Conservation (phyloP, 2,329 filamentous ascomycete species). For the Cladosporium sphaerospermum region DNA sequence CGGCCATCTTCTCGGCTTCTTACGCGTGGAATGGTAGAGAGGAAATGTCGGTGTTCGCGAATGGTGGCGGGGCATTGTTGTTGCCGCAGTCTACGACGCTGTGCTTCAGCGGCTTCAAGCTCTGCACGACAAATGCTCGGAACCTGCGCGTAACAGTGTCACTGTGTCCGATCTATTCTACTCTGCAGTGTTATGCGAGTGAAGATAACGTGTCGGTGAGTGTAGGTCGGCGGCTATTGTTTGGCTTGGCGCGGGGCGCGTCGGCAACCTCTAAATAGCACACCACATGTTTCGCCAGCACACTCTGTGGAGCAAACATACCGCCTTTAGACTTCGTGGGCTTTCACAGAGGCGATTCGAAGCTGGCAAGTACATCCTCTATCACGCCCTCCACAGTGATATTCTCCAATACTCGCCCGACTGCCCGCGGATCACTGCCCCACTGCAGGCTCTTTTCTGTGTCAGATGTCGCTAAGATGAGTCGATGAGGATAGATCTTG, state of each 20-base stretch:
- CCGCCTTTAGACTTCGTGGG: neutral
- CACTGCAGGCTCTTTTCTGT: constrained; percentile 88
- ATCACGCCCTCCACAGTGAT: constrained; percentile 51
- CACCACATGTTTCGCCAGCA: too few species aligned
- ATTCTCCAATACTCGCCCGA: constrained; percentile 59
- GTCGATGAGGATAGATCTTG: constrained; percentile 83
- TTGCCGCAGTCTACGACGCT: too few species aligned
- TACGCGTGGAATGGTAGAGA: constrained; percentile 39
- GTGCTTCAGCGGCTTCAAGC: too few species aligned
- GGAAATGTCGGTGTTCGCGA: constrained; percentile 35
- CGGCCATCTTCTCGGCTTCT: constrained; percentile 51
- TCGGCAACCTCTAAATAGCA: too few species aligned
- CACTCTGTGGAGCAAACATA: too few species aligned
- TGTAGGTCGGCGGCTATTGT: neutral
- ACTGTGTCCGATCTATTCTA: too few species aligned
- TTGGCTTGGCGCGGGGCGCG: constrained; percentile 2
- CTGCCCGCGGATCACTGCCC: constrained; percentile 70
- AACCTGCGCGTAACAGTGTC: too few species aligned
- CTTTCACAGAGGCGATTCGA: constrained; percentile 48
- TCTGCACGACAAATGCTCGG: too few species aligned
- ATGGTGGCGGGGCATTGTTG: constrained; percentile 2
- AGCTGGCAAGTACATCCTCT: constrained; percentile 50
- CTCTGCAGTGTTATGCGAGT: too few species aligned
- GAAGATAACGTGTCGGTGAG: too few species aligned
- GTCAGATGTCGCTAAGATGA: constrained; percentile 61